phyloP scores from a whole-genome alignment of 2,329 filamentous ascomycete species.

The Didymella sp. region DNA sequence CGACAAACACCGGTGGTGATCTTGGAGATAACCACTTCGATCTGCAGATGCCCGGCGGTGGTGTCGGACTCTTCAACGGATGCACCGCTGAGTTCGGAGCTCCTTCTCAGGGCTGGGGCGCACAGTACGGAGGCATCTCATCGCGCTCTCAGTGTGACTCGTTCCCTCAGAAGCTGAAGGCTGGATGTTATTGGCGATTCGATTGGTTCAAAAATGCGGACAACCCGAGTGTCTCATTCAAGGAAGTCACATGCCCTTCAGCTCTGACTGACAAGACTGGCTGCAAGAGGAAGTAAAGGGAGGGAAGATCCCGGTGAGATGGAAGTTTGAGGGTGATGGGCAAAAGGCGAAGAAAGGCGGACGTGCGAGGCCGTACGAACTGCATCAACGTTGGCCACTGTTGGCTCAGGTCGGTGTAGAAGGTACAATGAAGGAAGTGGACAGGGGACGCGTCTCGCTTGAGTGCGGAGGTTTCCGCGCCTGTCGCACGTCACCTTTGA shows the following conservation, averaged over 20 bases:
- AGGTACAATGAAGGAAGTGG: neutral
- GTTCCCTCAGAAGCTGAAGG: constrained; percentile 46
- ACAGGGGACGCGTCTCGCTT: neutral
- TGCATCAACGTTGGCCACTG: neutral
- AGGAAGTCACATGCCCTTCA: constrained; percentile 46
- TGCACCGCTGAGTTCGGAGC: constrained; percentile 46
- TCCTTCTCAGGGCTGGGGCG: constrained; percentile 43
- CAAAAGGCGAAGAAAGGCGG: neutral
- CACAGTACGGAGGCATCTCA: constrained; percentile 46
- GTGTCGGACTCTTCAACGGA: constrained; percentile 47
- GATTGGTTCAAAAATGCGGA: constrained; percentile 47
- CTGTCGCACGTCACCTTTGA: neutral
- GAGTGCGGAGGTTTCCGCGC: neutral
- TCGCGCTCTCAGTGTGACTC: constrained; percentile 41
- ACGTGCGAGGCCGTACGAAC: neutral
- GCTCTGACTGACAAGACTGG: constrained; percentile 41
- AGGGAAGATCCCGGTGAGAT: neutral
- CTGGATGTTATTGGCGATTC: constrained; percentile 49
- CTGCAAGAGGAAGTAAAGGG: constrained; percentile 30
- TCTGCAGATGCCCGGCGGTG: constrained; percentile 49
- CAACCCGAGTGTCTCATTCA: constrained; percentile 44
- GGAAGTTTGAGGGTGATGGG: neutral
- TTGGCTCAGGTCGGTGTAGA: neutral
- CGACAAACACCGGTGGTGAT: constrained; percentile 64
- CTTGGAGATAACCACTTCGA: constrained; percentile 49